A percentile compares a stretch with the other conserved stretches of the same genome.
Evolutionary conservation across 2,329 filamentous ascomycete species (phyloP).

Genomic region (Xylariaceae sp.): DNA sequence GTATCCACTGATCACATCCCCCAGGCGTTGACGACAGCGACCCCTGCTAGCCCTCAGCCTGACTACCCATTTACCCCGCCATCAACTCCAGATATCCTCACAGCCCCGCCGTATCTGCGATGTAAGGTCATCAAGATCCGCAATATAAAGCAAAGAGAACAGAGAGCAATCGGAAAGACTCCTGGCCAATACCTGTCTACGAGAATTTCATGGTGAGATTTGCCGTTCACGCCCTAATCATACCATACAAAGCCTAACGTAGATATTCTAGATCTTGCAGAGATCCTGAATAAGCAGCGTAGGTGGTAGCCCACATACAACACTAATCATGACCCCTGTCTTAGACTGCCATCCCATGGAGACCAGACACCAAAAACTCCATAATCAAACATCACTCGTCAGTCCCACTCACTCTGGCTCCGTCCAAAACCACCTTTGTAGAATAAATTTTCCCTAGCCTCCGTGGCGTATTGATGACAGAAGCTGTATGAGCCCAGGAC

Average conservation of each 20-base stretch:
- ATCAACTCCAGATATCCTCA: slow-evolving; percentile 9
- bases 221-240: neutral
- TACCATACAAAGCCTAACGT: neutral
- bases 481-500: too few relatives aligned
- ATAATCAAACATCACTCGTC: neutral
- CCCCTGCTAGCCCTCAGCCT: neutral
- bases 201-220: neutral
- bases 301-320: slow-evolving; percentile 10
- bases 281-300: neutral
- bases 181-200: neutral
- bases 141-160: too few relatives aligned
- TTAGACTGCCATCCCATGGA: neutral
- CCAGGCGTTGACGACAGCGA: too few relatives aligned
- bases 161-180: neutral
- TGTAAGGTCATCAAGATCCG: too few relatives aligned
- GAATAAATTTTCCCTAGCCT: neutral
- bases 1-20: too few relatives aligned
- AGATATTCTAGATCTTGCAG: slow-evolving; percentile 12
- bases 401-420: neutral
- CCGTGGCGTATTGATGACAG: neutral
- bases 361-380: slow-evolving; percentile 4
- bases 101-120: slow-evolving; percentile 9
- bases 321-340: neutral
- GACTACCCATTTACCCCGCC: slow-evolving; percentile 20
- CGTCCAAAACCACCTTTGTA: neutral